Base-by-base conservation (phyloP, 2,329 filamentous ascomycete species). In the Fusarium chuoi region DNA sequence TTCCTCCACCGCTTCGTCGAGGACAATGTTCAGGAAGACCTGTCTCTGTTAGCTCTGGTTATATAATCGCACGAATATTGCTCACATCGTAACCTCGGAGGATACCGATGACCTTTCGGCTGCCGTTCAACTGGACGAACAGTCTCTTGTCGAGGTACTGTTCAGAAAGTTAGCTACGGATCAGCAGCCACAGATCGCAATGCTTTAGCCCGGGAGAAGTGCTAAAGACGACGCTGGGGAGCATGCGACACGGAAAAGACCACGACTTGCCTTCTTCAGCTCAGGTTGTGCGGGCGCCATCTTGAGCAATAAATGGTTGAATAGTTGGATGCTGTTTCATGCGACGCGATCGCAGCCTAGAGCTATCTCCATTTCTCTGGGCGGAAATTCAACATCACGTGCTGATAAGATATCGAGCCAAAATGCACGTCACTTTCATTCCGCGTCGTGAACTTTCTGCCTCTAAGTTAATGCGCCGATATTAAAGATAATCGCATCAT, bases 241-340 rank as follows among this genome's bases (percentile, higher is more conserved):
- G 10, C 22, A 26, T 35, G 44, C 39, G 38, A 66, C 39, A 9
- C 24, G 38, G 11, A 22, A 38, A n/a, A 33, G 6, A 30, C 18
- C n/a, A 6, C 7, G 15, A 65, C 77, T 33, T 85, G 97, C 96
- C 91, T 98, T 99, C 87, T 98, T 99, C 74, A 99, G 90, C 87
- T 99, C 97, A 79, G 96, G 96, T 86, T 98, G 96, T 83, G 96
- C 95, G 91, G 97, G 96, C 86, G 96, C 94, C 96, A 99, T 99
- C 77, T 88, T 93, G 86, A 83, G 77, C 76, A 77, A 68, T 80
- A 68, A 71, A 74, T 70, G 68, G 65, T 70, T 68, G 68, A 67
- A 73, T 75, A 64, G 65, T 75, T 69, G 73, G 41, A 56, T 80
- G 65, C 71, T 67, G 74, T 77, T 72, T 71, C 62, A 64, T 79